These are phyloP conservation scores for Monosporascus sp. DNA, from an alignment of 2,329 filamentous ascomycete species.

Conservation along the genomic window DNA sequence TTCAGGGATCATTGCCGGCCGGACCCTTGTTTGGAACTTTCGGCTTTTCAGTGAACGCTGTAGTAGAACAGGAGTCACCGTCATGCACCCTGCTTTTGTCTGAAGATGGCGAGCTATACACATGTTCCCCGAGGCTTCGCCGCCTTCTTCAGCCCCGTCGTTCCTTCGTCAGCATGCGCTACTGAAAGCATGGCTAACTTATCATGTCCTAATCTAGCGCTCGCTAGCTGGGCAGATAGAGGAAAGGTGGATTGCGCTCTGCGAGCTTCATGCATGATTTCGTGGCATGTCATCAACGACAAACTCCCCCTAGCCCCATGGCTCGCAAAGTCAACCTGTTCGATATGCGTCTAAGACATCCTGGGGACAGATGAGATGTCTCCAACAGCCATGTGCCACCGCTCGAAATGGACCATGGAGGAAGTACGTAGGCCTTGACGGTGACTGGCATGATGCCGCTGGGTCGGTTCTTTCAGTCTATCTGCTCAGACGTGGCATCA, in stretches of 20 bases:
- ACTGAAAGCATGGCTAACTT: conserved; percentile 10
- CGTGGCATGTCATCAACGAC: conserved; percentile 35
- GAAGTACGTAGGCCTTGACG: conserved; percentile 2
- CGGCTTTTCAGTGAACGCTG: too few species aligned
- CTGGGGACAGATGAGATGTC: conserved; percentile 8
- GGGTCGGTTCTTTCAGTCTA: conserved; percentile 1
- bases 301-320: conserved; percentile 26
- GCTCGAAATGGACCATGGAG: conserved; percentile 2
- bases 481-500: neutral
- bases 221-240: conserved; percentile 22
- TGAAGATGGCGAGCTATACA: neutral
- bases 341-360: conserved; percentile 18
- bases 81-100: neutral
- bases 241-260: conserved; percentile 29
- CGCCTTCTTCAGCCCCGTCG: neutral
- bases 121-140: neutral
- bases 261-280: conserved; percentile 40
- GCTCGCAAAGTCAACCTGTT: conserved; percentile 30
- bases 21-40: neutral
- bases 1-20: neutral
- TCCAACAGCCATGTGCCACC: conserved; percentile 8
- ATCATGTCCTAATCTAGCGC: conserved; percentile 20
- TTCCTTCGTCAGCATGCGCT: neutral
- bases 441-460: neutral
- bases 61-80: neutral